These are phyloP conservation scores for Leccinum huronense DNA, from an alignment of 1,284 basidiomycete genomes.

Conservation along the genomic window DNA sequence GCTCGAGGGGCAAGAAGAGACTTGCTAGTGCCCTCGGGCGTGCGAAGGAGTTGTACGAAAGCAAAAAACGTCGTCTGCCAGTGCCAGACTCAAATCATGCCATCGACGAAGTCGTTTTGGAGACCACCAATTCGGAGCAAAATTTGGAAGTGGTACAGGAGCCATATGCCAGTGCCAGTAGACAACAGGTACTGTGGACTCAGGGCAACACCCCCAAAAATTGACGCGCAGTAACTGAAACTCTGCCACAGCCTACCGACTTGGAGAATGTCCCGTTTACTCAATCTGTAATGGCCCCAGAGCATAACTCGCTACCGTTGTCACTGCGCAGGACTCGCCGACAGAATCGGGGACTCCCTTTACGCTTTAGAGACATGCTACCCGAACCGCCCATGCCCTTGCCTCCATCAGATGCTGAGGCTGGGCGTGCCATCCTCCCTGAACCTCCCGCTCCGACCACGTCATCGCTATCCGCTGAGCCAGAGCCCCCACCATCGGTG, in stretches of 20 bases:
- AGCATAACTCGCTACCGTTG: background rate
- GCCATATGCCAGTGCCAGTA: background rate
- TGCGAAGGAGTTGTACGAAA: no score
- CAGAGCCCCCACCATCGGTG: background rate
- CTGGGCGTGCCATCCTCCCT: no score
- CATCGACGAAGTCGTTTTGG: background rate
- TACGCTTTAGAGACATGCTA: background rate
- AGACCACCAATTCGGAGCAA: background rate
- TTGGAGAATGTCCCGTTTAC: background rate
- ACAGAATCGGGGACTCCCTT: background rate
- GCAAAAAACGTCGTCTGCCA: no score
- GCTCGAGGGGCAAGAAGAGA: no score
- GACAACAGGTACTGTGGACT: background rate
- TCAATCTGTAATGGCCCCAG: no score
- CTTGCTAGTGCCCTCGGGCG: no score
- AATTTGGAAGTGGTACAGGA: background rate
- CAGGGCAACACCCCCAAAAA: background rate
- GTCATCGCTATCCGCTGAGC: background rate
- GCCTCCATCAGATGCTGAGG: background rate
- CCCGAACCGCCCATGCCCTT: background rate
- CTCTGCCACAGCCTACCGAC: background rate
- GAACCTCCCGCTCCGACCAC: background rate
- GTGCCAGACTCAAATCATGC: no score
- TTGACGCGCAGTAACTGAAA: background rate
- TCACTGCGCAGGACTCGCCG: background rate